These are phyloP conservation scores for Medicago truncatula DNA, from an alignment of 306 rosid genomes.

Conservation along the genomic window MtrunA17r5.0-ANR NC_053046.1:13690001-13690500, in stretches of 20 bases:
- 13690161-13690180: no score
- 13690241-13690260: no score
- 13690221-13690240: no score
- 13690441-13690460: conserved; percentile 26
- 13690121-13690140: no score
- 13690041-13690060: conserved; percentile 17
- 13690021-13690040: conserved; percentile 39
- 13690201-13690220: no score
- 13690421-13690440: conserved; percentile 19
- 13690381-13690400: conserved; percentile 1
- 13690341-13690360: conserved; percentile 7
- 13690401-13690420: conserved; percentile 18
- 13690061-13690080: background rate
- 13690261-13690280: no score
- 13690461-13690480: background rate
- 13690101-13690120: no score
- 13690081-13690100: background rate
- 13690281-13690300: no score
- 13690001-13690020: conserved; percentile 94
- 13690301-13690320: no score
- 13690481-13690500: conserved; percentile 19
- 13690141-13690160: no score
- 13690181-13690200: no score
- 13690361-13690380: conserved; percentile 10
- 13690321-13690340: no score